phyloP scores from a whole-genome alignment of 2,329 filamentous ascomycete species.

The Plectosphaerella plurivora region DNA sequence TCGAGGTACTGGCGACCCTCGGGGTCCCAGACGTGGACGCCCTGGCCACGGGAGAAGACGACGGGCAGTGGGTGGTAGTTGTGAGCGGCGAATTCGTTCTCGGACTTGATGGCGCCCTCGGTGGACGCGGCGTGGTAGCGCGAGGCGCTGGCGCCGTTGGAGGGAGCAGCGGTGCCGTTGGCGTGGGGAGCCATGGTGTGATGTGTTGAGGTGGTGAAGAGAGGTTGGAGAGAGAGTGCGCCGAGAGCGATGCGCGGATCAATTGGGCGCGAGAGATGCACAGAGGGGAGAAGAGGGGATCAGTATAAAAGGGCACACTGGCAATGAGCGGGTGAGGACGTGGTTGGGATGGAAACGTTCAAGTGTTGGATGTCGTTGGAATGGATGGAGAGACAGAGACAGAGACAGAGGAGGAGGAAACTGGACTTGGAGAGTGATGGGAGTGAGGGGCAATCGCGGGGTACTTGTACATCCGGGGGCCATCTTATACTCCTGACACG shows the following conservation, averaged over 20 bases:
- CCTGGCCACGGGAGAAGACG: constrained; percentile 82
- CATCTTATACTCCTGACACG: not conserved
- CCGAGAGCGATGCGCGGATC: not conserved
- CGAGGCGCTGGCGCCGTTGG: constrained; percentile 29
- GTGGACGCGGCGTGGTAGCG: constrained; percentile 75
- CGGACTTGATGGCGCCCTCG: constrained; percentile 70
- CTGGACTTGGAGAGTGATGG: constrained; percentile 6
- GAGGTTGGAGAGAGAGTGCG: not conserved
- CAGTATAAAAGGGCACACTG: not conserved
- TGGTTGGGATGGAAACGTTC: constrained; percentile 9
- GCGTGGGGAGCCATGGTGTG: constrained; percentile 56
- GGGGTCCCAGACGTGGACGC: constrained; percentile 92
- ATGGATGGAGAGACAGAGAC: not conserved
- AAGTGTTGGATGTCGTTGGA: constrained; percentile 4
- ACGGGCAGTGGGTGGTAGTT: constrained; percentile 98
- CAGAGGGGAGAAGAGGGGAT: not conserved
- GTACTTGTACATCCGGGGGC: constrained; percentile 2
- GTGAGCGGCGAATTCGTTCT: constrained; percentile 86
- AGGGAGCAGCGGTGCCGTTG: constrained; percentile 29
- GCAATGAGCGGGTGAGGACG: constrained; percentile 7
- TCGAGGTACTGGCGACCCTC: constrained; percentile 95
- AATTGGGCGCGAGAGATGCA: not conserved
- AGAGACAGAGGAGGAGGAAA: constrained; percentile 2
- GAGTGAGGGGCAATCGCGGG: constrained; percentile 12
- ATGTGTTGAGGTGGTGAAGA: not conserved